These are phyloP conservation scores for Camelina sativa DNA, from an alignment of 345 rosid species.

Conservation along the genomic window DNA sequence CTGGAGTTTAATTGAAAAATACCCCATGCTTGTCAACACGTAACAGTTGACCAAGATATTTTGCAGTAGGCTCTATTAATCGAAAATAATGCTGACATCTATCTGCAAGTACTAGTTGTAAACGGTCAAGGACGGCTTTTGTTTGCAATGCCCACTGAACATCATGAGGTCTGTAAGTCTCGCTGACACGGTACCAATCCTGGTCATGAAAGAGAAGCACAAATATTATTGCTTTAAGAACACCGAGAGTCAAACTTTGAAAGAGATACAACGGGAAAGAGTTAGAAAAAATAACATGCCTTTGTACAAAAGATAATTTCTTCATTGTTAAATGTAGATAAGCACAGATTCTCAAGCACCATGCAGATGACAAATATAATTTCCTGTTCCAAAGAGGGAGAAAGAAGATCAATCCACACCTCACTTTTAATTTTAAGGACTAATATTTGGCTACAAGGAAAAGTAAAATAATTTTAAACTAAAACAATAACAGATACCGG, in stretches of 20 bases:
- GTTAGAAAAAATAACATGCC: constrained; percentile 44
- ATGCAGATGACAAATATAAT: constrained; percentile 66
- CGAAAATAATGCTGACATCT: constrained; percentile 80
- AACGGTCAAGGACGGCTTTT: constrained; percentile 90
- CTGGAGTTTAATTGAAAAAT: constrained; percentile 21
- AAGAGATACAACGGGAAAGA: constrained; percentile 6
- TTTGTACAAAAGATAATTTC: constrained; percentile 84
- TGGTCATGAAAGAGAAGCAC: constrained; percentile 44
- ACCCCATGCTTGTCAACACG: constrained; percentile 86
- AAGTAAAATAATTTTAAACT: constrained; percentile 4
- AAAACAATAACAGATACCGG: constrained; percentile 55
- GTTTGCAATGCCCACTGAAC: constrained; percentile 88
- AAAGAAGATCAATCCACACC: constrained; percentile 10
- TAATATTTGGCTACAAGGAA: constrained; percentile 26
- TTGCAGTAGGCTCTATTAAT: constrained; percentile 86
- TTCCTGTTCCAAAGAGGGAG: constrained; percentile 60
- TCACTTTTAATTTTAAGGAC: constrained; percentile 7
- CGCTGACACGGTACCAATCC: constrained; percentile 84
- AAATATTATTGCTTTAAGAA: background rate
- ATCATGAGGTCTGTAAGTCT: constrained; percentile 57
- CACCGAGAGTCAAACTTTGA: background rate
- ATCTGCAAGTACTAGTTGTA: constrained; percentile 86
- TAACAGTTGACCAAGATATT: constrained; percentile 82
- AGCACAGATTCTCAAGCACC: constrained; percentile 86
- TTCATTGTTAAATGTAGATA: constrained; percentile 86